Evolutionary conservation across 441 rosid species (phyloP).

Genomic region (Euphorbia celastroides): DNA sequence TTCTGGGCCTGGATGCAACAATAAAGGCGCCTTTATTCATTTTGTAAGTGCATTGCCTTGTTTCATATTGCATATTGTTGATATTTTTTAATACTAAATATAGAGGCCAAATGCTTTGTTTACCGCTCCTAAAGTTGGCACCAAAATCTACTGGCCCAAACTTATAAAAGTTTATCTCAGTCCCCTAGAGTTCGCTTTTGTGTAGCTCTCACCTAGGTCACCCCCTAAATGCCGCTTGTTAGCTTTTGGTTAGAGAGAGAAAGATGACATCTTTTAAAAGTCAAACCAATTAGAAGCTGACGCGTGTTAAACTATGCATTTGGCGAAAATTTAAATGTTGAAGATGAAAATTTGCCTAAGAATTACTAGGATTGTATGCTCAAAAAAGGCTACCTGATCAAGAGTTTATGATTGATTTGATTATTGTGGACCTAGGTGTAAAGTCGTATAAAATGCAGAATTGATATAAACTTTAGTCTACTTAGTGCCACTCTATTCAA

Average conservation of each 20-base stretch:
- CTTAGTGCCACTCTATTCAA: background rate
- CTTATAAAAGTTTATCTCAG: too few relatives aligned
- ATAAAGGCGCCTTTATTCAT: conserved; percentile 65
- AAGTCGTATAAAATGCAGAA: background rate
- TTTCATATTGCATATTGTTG: background rate
- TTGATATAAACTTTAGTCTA: background rate
- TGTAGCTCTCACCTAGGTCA: too few relatives aligned
- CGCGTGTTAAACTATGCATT: too few relatives aligned
- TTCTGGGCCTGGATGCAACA: conserved; percentile 64
- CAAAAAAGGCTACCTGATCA: background rate
- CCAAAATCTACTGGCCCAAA: too few relatives aligned
- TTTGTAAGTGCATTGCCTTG: conserved; percentile 53
- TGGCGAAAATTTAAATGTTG: background rate
- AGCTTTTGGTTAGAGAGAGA: too few relatives aligned
- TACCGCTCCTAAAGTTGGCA: too few relatives aligned
- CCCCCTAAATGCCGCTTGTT: too few relatives aligned
- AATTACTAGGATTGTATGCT: background rate
- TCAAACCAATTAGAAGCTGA: too few relatives aligned
- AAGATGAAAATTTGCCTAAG: background rate
- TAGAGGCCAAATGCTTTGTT: too few relatives aligned
- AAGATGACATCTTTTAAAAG: too few relatives aligned
- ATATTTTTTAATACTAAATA: background rate
- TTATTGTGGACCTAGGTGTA: background rate
- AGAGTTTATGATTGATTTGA: background rate
- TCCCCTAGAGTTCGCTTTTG: too few relatives aligned